Base-by-base conservation (phyloP, 73 alveolate species). In the Blepharisma stoltei region DNA sequence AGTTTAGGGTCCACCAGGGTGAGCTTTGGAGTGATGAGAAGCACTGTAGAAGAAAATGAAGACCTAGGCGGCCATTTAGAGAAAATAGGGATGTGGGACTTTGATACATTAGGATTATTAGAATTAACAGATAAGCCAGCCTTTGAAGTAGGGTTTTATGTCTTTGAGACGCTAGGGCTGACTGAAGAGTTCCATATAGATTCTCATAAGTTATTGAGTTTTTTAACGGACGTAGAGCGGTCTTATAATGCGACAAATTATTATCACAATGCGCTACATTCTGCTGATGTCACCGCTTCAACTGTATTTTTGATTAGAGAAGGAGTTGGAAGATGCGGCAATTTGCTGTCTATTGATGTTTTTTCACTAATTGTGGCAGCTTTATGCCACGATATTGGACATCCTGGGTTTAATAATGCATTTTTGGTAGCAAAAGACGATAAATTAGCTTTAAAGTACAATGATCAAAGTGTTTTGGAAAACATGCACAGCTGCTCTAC, bases 381-480 rank as follows among this genome's bases (percentile, higher is more conserved):
- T 5, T 49, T 79, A 6, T 66, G 86, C 6, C 92, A 85, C 55
- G 92, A 85, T 81, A 67, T 81, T n/a, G 82, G 81, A 6, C 92
- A 85, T 71, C 60, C 92, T 20, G 92, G 90, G 11, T 78, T 73
- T 55, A 85, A 85, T 73, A 85, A 85, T 76, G 76, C 81, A 68
- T 85, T 81, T 71, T 81, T 81, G 38, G 81, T 85, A 45, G 71
- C 76, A 11, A 69, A 86, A 0, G 69, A 69, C 20, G 43, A 82
- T n/a, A 73, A 85, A 66, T 48, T 81, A 0, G 92, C 92, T 1
- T 77, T 85, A 6, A 70, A 84, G 55, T 85, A 85, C 66, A 85
- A 85, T 75, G 92, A 85, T 81, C 73, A 54, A 60, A 73, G 87
- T 65, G 86, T 78, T 7, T 50, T 85, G 7, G 92, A 85, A 65